phyloP scores from a whole-genome alignment of 2,329 filamentous ascomycete species.

The Diplodia corticola region DNA sequence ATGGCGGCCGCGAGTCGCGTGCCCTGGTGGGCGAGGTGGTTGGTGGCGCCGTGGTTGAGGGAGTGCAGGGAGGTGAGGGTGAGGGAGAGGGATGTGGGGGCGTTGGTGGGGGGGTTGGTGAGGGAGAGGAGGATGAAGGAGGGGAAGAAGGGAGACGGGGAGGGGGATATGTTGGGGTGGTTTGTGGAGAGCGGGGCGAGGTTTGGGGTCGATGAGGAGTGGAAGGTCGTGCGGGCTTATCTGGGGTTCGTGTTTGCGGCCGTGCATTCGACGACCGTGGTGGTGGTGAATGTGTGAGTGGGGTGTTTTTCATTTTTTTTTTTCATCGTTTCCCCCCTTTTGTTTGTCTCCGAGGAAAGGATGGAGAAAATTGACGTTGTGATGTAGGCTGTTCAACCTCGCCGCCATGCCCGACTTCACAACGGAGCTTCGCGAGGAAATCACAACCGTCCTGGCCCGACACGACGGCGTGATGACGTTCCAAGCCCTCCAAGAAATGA shows the following conservation, averaged over 20 bases:
- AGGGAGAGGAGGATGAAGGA: not conserved
- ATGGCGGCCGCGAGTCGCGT: constrained; percentile 33
- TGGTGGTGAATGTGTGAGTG: constrained; percentile 29
- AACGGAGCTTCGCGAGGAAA: constrained; percentile 45
- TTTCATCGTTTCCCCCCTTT: too few relatives aligned
- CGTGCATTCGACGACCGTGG: constrained; percentile 36
- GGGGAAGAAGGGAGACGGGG: constrained; percentile 25
- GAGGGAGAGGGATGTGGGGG: constrained; percentile 27
- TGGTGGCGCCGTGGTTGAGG: not conserved
- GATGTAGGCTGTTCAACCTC: constrained; percentile 35
- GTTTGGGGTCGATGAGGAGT: constrained; percentile 23
- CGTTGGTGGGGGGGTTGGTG: constrained; percentile 24
- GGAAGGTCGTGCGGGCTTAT: constrained; percentile 26
- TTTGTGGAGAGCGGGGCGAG: constrained; percentile 32
- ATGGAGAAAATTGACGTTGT: too few relatives aligned
- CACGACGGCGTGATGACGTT: constrained; percentile 34
- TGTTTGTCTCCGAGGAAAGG: not conserved
- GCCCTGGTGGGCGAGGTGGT: constrained; percentile 7
- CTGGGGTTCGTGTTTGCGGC: constrained; percentile 35
- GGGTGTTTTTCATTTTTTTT: too few relatives aligned
- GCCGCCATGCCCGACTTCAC: constrained; percentile 43
- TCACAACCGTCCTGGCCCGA: constrained; percentile 41
- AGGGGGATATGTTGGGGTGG: constrained; percentile 43
- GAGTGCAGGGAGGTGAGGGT: not conserved
- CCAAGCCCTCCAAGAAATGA: constrained; percentile 36